Evolutionary conservation across 257 asterid species (phyloP).

Genomic region (Solanum tarijense): DNA sequence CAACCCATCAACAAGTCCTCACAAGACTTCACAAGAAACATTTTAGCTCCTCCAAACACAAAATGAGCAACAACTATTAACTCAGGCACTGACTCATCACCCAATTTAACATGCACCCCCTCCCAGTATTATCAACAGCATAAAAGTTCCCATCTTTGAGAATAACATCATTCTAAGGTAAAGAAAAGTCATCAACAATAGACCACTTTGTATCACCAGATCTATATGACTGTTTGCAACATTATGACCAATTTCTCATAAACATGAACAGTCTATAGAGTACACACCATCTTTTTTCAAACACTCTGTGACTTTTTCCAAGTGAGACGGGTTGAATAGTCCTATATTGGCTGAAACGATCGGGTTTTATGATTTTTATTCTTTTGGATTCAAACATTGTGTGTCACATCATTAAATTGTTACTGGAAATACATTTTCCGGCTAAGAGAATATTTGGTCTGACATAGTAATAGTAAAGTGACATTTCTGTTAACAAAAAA

Average conservation of each 20-base stretch:
- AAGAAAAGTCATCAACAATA: constrained; percentile 42
- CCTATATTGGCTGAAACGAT: not conserved
- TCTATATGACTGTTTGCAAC: constrained; percentile 11
- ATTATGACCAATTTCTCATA: constrained; percentile 53
- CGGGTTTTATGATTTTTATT: not conserved
- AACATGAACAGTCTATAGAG: constrained; percentile 45
- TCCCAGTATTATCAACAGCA: constrained; percentile 60
- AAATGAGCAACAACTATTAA: constrained; percentile 8
- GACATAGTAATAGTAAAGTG: not conserved
- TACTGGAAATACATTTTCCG: not conserved
- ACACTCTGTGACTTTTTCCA: constrained; percentile 56
- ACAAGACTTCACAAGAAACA: constrained; percentile 46
- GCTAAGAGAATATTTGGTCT: not conserved
- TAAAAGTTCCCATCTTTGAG: constrained; percentile 31
- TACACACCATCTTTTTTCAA: constrained; percentile 17
- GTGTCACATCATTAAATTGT: not conserved
- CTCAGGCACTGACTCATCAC: constrained; percentile 5
- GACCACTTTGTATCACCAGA: constrained; percentile 64
- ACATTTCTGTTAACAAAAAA: not conserved
- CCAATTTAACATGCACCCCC: constrained; percentile 34
- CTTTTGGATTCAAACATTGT: not conserved
- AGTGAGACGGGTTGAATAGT: constrained; percentile 10
- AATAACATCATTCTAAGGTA: constrained; percentile 51
- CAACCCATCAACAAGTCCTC: constrained; percentile 59
- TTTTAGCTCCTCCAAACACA: constrained; percentile 16